A percentile compares a stretch with the other conserved stretches of the same genome.
Evolutionary conservation across 192 early-diverging fungal genomes (phyloP).

Genomic region (Spinellus fusiger): DNA sequence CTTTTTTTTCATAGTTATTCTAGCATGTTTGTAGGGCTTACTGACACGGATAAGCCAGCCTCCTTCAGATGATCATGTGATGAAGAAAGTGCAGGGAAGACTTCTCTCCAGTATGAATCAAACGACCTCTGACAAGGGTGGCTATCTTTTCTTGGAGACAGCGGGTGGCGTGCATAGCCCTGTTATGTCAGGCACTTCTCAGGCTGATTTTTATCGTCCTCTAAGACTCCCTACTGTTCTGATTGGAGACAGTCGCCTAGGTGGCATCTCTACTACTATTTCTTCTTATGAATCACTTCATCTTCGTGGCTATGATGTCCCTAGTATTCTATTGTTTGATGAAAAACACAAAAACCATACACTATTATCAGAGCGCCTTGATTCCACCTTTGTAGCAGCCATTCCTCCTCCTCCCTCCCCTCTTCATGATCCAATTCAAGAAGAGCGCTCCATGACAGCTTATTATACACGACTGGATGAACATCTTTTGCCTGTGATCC

Average conservation of each 20-base stretch:
- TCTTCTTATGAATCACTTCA: constrained; percentile 67
- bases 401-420: constrained; percentile 45
- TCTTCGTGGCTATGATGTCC: constrained; percentile 65
- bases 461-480: constrained; percentile 51
- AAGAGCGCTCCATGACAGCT: constrained; percentile 47
- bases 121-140: constrained; percentile 37
- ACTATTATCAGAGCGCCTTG: constrained; percentile 33
- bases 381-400: constrained; percentile 23
- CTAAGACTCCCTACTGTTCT: constrained; percentile 65
- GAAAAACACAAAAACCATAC: constrained; percentile 55
- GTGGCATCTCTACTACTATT: constrained; percentile 79
- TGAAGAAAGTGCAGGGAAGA: constrained; percentile 32
- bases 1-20: not conserved
- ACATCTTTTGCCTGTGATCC: constrained; percentile 38
- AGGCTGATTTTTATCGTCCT: constrained; percentile 63
- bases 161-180: constrained; percentile 79
- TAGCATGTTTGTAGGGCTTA: too few relatives aligned
- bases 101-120: too few relatives aligned
- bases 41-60: too few relatives aligned
- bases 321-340: constrained; percentile 61
- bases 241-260: constrained; percentile 71
- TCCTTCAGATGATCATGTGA: constrained; percentile 38
- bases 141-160: constrained; percentile 60
- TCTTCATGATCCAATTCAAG: constrained; percentile 31
- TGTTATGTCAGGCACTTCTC: constrained; percentile 66